These are phyloP conservation scores for Fusarium sp. DNA, from an alignment of 2,329 filamentous ascomycete species.

Conservation along the genomic window DNA sequence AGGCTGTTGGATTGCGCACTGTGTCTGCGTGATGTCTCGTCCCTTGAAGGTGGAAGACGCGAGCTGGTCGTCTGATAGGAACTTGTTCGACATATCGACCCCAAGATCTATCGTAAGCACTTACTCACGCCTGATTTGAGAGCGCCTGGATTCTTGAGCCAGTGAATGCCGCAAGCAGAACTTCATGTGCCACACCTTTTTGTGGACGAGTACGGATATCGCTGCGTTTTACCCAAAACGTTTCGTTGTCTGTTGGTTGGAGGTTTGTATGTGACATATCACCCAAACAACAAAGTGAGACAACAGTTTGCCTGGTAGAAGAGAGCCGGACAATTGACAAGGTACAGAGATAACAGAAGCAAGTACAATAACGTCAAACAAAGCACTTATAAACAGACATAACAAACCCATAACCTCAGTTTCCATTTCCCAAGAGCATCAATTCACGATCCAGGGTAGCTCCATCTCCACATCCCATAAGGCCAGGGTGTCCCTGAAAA, in stretches of 20 bases:
- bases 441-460: conserved; percentile 1
- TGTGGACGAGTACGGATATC: neutral
- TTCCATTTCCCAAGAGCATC: neutral
- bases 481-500: conserved; percentile 15
- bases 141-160: neutral
- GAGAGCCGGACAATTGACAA: fast-evolving
- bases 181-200: neutral
- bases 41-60: fast-evolving
- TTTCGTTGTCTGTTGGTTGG: neutral
- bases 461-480: neutral
- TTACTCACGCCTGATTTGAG: neutral
- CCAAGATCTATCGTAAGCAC: neutral
- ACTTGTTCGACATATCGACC: too few species aligned
- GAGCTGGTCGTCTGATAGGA: neutral
- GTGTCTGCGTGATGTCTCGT: neutral
- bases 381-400: too few species aligned
- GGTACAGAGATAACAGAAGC: fast-evolving
- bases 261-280: fast-evolving
- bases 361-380: fast-evolving
- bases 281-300: fast-evolving
- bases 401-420: neutral
- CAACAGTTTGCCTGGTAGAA: fast-evolving
- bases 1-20: too few species aligned
- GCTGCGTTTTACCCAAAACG: fast-evolving
- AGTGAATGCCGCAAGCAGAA: neutral